Percentiles rank a stretch among this genome's conserved stretches.
These are phyloP conservation scores for Medicago arabica DNA, from an alignment of 306 rosid species.

Conservation along the genomic window DNA sequence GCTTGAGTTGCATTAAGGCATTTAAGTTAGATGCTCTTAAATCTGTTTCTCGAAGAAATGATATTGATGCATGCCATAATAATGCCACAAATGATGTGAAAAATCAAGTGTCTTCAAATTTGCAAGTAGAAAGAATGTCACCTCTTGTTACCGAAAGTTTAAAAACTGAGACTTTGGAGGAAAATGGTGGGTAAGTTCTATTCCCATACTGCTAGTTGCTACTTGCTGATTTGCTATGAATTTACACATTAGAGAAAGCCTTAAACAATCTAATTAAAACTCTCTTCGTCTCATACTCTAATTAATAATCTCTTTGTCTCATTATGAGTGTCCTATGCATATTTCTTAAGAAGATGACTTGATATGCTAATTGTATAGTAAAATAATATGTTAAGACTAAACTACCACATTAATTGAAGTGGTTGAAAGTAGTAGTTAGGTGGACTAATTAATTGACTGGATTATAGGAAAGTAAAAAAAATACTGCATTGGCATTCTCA, in stretches of 20 bases:
- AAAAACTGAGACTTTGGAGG: slow-evolving; percentile 49
- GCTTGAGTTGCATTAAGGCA: slow-evolving; percentile 77
- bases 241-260: slow-evolving; percentile 33
- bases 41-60: slow-evolving; percentile 66
- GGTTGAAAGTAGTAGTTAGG: neutral
- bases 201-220: slow-evolving; percentile 39
- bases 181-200: slow-evolving; percentile 61
- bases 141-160: slow-evolving; percentile 46
- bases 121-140: slow-evolving; percentile 53
- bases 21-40: slow-evolving; percentile 85
- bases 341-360: neutral
- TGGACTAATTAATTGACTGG: neutral
- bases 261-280: neutral
- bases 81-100: slow-evolving; percentile 47
- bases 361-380: neutral
- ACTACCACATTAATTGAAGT: neutral
- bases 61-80: slow-evolving; percentile 46
- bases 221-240: slow-evolving; percentile 18
- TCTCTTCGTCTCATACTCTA: neutral
- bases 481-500: neutral
- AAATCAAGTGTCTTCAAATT: slow-evolving; percentile 45
- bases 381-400: neutral
- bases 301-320: neutral
- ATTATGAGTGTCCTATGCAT: neutral
- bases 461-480: neutral